Percentiles rank a stretch among this genome's conserved stretches.
These are phyloP conservation scores for Cephalotrichum gorgonifer DNA, from an alignment of 2,329 filamentous ascomycete genomes.

Conservation along the genomic window DNA sequence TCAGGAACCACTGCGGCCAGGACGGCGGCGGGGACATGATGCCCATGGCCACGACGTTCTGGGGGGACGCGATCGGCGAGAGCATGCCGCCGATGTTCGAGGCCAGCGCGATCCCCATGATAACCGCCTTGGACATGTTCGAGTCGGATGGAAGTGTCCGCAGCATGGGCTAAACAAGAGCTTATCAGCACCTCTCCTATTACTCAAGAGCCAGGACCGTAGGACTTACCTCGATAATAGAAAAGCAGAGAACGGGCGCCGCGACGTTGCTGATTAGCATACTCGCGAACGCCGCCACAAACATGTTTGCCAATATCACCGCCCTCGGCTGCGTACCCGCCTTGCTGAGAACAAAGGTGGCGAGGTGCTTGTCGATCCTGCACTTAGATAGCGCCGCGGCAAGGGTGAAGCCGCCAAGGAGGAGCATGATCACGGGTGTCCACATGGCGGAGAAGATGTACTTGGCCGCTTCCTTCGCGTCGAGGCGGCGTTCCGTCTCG, in stretches of 20 bases:
- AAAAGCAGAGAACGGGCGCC: constrained; percentile 92
- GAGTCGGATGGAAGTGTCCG: constrained; percentile 86
- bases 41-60: constrained; percentile 92
- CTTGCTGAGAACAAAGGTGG: constrained; percentile 91
- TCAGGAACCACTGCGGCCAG: constrained; percentile 96
- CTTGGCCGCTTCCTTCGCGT: constrained; percentile 68
- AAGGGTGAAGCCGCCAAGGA: constrained; percentile 91
- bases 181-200: background rate
- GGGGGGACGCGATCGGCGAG: constrained; percentile 91
- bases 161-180: constrained; percentile 67
- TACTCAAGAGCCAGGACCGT: no score
- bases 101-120: constrained; percentile 87
- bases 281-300: constrained; percentile 91
- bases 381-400: constrained; percentile 94
- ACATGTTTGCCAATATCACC: constrained; percentile 95
- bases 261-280: constrained; percentile 99
- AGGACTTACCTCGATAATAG: constrained; percentile 71
- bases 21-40: constrained; percentile 89
- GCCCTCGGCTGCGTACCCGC: constrained; percentile 83
- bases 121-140: constrained; percentile 87
- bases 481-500: constrained; percentile 47
- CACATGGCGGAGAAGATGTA: constrained; percentile 95
- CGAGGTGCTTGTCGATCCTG: constrained; percentile 94
- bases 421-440: constrained; percentile 97
- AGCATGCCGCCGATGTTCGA: constrained; percentile 96